These are phyloP conservation scores for Trametes meyenii DNA, from an alignment of 768 basidiomycete species.

Conservation along the genomic window DNA sequence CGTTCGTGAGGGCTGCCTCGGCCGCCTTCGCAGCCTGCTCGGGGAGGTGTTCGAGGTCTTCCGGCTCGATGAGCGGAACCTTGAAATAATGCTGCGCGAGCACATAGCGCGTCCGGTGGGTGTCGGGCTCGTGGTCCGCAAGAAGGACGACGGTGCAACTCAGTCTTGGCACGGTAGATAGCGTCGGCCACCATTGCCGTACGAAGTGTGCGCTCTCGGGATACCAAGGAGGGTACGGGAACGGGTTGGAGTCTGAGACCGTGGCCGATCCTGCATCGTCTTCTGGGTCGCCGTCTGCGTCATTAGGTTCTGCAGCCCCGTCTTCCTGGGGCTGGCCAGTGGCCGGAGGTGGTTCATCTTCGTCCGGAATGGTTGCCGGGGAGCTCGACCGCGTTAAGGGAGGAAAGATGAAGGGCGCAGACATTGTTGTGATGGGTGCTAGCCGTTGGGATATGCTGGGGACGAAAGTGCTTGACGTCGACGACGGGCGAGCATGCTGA, in stretches of 20 bases:
- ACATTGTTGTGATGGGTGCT: conserved; percentile 24
- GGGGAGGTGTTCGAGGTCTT: conserved; percentile 12
- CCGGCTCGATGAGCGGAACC: conserved; percentile 51
- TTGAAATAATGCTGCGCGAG: conserved; percentile 78
- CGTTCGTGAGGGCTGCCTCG: conserved; percentile 5
- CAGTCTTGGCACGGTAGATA: conserved; percentile 62
- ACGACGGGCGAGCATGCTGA: conserved; percentile 30
- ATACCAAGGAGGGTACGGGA: conserved; percentile 68
- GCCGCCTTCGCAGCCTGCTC: conserved; percentile 11
- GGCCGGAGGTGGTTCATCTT: not conserved
- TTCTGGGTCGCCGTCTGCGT: not conserved
- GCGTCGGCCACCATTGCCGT: conserved; percentile 79
- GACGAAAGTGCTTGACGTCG: conserved; percentile 18
- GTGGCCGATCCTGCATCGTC: conserved; percentile 2
- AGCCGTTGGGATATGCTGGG: conserved; percentile 30
- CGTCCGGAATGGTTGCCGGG: conserved; percentile 1
- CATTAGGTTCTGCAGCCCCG: not conserved
- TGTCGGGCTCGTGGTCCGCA: conserved; percentile 60
- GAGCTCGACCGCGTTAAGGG: conserved; percentile 8
- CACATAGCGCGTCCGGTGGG: conserved; percentile 62
- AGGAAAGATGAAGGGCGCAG: conserved; percentile 31
- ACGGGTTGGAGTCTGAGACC: conserved; percentile 51
- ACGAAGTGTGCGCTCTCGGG: conserved; percentile 79
- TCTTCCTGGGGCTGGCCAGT: not conserved
- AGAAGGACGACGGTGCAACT: conserved; percentile 76